Percentiles rank a stretch among this genome's conserved stretches.
Evolutionary conservation across 768 basidiomycete species (phyloP).

Genomic region (Leccinum truebloodii): DNA sequence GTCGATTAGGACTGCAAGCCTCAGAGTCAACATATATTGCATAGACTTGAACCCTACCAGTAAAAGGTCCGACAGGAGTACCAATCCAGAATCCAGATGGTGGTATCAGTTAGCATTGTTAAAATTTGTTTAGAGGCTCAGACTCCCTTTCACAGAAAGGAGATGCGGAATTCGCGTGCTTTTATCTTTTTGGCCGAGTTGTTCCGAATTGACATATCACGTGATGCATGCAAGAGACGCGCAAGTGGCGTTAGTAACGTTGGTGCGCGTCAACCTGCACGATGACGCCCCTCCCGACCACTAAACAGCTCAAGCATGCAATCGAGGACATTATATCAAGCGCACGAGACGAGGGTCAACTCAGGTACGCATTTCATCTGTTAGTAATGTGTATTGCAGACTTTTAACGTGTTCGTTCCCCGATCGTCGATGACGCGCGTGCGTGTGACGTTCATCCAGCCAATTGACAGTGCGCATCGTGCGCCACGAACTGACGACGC

Average conservation of each 20-base stretch:
- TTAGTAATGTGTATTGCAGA: neutral
- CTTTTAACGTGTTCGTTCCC: neutral
- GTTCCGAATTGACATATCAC: slow-evolving; percentile 13
- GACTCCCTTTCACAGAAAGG: too few relatives aligned
- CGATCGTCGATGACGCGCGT: neutral
- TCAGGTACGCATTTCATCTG: slow-evolving; percentile 15
- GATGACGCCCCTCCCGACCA: slow-evolving; percentile 18
- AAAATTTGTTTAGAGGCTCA: too few relatives aligned
- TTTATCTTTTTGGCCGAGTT: too few relatives aligned
- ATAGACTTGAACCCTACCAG: neutral
- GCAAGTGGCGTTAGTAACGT: neutral
- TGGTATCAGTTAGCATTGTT: too few relatives aligned
- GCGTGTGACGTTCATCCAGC: slow-evolving; percentile 12
- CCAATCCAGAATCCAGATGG: neutral
- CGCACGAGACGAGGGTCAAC: slow-evolving; percentile 24
- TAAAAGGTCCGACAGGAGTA: neutral
- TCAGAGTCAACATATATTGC: neutral
- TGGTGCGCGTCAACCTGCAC: neutral
- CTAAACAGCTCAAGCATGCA: slow-evolving; percentile 16
- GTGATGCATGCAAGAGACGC: slow-evolving; percentile 3
- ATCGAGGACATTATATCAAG: slow-evolving; percentile 24
- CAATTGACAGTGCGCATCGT: slow-evolving; percentile 50
- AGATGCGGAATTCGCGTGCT: too few relatives aligned
- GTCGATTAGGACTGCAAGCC: neutral
- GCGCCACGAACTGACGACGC: slow-evolving; percentile 49